Percentiles rank a stretch among this genome's conserved stretches.
These are phyloP conservation scores for Chytridium lagenaria DNA, from an alignment of 371 early-diverging fungal species.

Conservation along the genomic window DNA sequence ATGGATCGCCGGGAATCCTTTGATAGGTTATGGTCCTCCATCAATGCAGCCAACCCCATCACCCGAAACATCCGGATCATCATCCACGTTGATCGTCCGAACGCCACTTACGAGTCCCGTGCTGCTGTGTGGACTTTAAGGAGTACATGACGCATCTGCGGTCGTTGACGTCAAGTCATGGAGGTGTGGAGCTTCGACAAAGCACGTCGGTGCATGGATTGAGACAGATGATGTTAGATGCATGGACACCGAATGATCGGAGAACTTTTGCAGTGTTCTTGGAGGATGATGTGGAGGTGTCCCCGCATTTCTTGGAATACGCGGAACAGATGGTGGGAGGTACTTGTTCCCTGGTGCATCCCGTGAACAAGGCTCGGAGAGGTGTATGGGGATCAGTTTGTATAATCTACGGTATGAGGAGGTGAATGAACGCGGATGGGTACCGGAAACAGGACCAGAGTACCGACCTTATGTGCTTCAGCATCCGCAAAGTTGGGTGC, in stretches of 20 bases:
- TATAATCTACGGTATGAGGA: slow-evolving; percentile 39
- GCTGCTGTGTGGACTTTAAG: background rate
- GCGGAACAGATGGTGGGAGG: slow-evolving; percentile 36
- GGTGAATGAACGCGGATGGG: slow-evolving; percentile 35
- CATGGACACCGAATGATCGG: slow-evolving; percentile 33
- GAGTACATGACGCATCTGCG: slow-evolving; percentile 31
- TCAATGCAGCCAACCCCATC: slow-evolving; percentile 38
- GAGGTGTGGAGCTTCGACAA: slow-evolving; percentile 20
- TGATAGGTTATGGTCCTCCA: slow-evolving; percentile 32
- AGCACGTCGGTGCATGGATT: slow-evolving; percentile 28
- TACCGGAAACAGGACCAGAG: background rate
- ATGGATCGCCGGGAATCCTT: slow-evolving; percentile 35
- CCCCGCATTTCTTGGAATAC: slow-evolving; percentile 41
- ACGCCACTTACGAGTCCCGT: slow-evolving; percentile 13
- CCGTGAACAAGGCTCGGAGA: slow-evolving; percentile 1
- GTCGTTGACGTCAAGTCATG: slow-evolving; percentile 31
- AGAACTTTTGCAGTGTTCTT: slow-evolving; percentile 35
- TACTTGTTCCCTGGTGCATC: slow-evolving; percentile 24
- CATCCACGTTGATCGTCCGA: slow-evolving; percentile 28
- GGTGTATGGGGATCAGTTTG: slow-evolving; percentile 37
- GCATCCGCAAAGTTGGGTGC: slow-evolving; percentile 44
- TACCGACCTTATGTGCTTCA: slow-evolving; percentile 35
- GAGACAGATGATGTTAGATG: slow-evolving; percentile 30
- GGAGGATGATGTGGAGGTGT: slow-evolving; percentile 39
- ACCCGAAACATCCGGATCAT: slow-evolving; percentile 18